Evolutionary conservation across 2,329 filamentous ascomycete species (phyloP).

Genomic region (Acarospora socialis): DNA sequence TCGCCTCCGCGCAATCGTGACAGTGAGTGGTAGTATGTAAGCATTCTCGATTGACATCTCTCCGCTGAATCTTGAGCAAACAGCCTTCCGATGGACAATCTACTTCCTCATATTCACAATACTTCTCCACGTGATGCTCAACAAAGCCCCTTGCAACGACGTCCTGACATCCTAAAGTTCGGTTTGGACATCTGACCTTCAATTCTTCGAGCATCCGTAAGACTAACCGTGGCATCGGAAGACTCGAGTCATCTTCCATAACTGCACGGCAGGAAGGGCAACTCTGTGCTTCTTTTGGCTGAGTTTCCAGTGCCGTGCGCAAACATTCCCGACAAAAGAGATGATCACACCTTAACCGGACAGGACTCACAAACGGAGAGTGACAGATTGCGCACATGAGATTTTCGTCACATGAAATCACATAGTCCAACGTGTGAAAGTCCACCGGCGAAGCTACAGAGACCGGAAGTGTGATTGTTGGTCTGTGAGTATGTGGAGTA

Average conservation of each 20-base stretch:
- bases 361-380: constrained; percentile 45
- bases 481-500: too few species aligned
- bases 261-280: constrained; percentile 20
- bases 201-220: constrained; percentile 49
- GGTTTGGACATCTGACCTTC: constrained; percentile 43
- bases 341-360: constrained; percentile 47
- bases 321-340: constrained; percentile 49
- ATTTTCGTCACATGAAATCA: constrained; percentile 41
- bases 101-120: constrained; percentile 42
- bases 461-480: too few species aligned
- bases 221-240: constrained; percentile 37
- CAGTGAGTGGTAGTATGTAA: constrained; percentile 40
- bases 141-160: constrained; percentile 41
- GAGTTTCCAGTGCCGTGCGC: constrained; percentile 27
- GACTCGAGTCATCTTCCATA: constrained; percentile 16
- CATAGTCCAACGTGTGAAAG: constrained; percentile 43
- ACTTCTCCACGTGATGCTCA: constrained; percentile 44
- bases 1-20: constrained; percentile 35
- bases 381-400: constrained; percentile 52
- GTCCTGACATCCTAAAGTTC: constrained; percentile 38
- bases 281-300: not conserved
- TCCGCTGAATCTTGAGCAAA: constrained; percentile 38
- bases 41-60: constrained; percentile 39
- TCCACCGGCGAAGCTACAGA: too few species aligned
- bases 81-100: constrained; percentile 38